Conservation (phyloP, 331 rosid genomes). For the Cucumis variabilis region DNA sequence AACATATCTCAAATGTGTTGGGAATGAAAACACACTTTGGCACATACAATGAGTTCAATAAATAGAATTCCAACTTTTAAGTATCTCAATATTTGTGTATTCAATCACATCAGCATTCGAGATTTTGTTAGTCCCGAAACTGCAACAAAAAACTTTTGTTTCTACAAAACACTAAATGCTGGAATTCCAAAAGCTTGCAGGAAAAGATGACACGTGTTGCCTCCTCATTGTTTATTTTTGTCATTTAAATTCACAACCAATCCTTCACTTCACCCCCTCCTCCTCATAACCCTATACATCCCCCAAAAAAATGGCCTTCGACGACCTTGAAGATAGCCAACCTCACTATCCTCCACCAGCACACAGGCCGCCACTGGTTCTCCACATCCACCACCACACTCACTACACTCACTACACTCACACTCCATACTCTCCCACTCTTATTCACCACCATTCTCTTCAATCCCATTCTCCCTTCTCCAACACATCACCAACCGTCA, state of each 20-base stretch:
- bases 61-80: too few relatives aligned
- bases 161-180: not conserved
- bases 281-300: not conserved
- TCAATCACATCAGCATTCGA: too few relatives aligned
- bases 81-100: too few relatives aligned
- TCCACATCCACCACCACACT: conserved; percentile 40
- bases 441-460: conserved; percentile 42
- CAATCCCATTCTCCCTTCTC: conserved; percentile 26
- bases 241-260: not conserved
- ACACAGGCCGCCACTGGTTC: conserved; percentile 8
- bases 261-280: not conserved
- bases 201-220: not conserved
- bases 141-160: too few relatives aligned
- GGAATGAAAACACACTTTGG: too few relatives aligned
- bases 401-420: conserved; percentile 40
- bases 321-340: conserved; percentile 12
- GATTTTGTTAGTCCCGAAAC: too few relatives aligned
- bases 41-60: too few relatives aligned
- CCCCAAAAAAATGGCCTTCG: conserved; percentile 25
- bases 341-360: conserved; percentile 57
- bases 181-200: not conserved
- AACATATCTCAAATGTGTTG: too few relatives aligned
- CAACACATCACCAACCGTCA: conserved; percentile 55
- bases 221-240: not conserved
- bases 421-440: conserved; percentile 35